These are phyloP conservation scores for Raffaelea ambrosiae DNA, from an alignment of 2,329 filamentous ascomycete genomes.

Conservation along the genomic window DNA sequence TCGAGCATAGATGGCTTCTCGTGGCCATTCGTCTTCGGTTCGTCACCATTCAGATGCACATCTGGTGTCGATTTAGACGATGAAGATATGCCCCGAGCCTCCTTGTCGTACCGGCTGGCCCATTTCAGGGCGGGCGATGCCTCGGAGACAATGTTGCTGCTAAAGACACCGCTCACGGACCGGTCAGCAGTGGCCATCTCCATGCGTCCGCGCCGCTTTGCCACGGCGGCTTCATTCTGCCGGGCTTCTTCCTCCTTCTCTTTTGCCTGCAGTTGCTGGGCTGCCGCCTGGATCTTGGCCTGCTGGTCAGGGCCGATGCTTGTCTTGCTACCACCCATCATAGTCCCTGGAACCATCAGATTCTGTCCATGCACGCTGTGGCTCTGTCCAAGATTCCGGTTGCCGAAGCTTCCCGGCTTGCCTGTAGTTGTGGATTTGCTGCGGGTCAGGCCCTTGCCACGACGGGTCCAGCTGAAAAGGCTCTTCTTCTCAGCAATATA, in stretches of 20 bases:
- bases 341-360: slow-evolving; percentile 30
- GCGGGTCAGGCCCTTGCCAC: slow-evolving; percentile 53
- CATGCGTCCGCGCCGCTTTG: slow-evolving; percentile 40
- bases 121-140: slow-evolving; percentile 94
- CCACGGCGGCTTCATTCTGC: slow-evolving; percentile 25
- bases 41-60: slow-evolving; percentile 7
- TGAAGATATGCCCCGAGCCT: slow-evolving; percentile 70
- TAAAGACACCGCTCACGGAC: slow-evolving; percentile 84
- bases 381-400: background rate
- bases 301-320: slow-evolving; percentile 88
- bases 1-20: background rate
- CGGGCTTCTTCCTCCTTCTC: slow-evolving; percentile 49
- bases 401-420: too few relatives aligned
- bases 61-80: slow-evolving; percentile 21
- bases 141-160: slow-evolving; percentile 75
- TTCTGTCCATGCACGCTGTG: slow-evolving; percentile 24
- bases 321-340: slow-evolving; percentile 57
- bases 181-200: slow-evolving; percentile 52
- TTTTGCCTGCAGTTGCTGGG: slow-evolving; percentile 68
- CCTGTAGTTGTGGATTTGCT: slow-evolving; percentile 37
- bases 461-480: slow-evolving; percentile 78
- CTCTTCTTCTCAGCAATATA: slow-evolving; percentile 95
- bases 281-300: slow-evolving; percentile 85
- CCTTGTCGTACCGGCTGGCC: slow-evolving; percentile 91
- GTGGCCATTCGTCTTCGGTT: background rate